These are phyloP conservation scores for Penicillium sp. DNA, from an alignment of 2,329 filamentous ascomycete genomes.

Conservation along the genomic window DNA sequence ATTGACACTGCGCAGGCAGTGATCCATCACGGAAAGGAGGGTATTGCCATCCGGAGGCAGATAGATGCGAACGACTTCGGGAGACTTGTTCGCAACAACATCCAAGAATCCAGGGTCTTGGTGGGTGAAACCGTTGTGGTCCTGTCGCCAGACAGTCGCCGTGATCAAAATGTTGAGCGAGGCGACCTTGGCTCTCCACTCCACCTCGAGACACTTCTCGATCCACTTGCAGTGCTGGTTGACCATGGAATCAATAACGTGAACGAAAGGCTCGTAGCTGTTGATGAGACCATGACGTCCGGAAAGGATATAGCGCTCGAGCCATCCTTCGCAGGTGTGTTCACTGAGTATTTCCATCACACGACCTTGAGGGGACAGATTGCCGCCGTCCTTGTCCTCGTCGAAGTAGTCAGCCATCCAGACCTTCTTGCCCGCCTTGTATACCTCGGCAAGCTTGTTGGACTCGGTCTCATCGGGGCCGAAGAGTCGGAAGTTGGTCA, in stretches of 20 bases:
- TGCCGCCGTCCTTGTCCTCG: slow-evolving; percentile 73
- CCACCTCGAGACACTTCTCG: slow-evolving; percentile 76
- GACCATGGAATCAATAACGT: slow-evolving; percentile 83
- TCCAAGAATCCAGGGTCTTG: slow-evolving; percentile 81
- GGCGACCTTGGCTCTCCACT: slow-evolving; percentile 72
- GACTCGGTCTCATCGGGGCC: slow-evolving; percentile 81
- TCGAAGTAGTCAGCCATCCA: slow-evolving; percentile 79
- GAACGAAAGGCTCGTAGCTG: slow-evolving; percentile 81
- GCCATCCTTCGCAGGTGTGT: slow-evolving; percentile 77
- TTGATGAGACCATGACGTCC: slow-evolving; percentile 76
- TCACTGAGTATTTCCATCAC: slow-evolving; percentile 87
- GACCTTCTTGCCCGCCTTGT: slow-evolving; percentile 74
- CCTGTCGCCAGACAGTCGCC: slow-evolving; percentile 77
- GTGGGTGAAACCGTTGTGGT: slow-evolving; percentile 82
- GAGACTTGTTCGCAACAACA: slow-evolving; percentile 76
- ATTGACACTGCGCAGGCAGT: slow-evolving; percentile 72
- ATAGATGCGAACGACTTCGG: slow-evolving; percentile 78
- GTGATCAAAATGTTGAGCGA: slow-evolving; percentile 80
- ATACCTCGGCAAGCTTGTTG: slow-evolving; percentile 73
- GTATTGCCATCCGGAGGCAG: slow-evolving; percentile 79
- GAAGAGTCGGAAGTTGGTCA: slow-evolving; percentile 70
- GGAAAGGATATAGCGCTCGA: slow-evolving; percentile 75
- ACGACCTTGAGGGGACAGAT: slow-evolving; percentile 66
- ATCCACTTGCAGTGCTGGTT: slow-evolving; percentile 87
- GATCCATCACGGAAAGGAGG: slow-evolving; percentile 72